phyloP scores from a whole-genome alignment of 179 eudicot genomes.

The Nepenthes alata region DNA sequence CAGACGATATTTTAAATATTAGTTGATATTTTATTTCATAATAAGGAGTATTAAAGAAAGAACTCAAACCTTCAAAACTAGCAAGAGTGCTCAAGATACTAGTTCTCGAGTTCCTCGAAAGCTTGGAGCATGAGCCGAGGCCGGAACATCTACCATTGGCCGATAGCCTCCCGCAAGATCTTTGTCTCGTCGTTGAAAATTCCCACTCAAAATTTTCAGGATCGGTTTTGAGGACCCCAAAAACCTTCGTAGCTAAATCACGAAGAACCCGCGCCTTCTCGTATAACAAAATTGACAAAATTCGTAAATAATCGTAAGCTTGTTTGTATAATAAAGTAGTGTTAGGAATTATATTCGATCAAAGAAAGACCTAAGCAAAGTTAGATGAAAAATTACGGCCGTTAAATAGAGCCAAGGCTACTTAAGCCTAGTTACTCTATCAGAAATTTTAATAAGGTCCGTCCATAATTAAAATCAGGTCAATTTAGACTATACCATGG shows the following conservation, averaged over 20 bases:
- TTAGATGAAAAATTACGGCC: no score
- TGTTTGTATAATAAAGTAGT: background rate
- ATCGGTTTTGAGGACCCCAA: constrained; percentile 41
- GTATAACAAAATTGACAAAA: background rate
- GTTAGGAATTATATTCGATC: background rate
- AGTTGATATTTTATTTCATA: no score
- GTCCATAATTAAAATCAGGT: no score
- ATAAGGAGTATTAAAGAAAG: no score
- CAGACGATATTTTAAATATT: no score
- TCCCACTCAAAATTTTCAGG: constrained; percentile 46
- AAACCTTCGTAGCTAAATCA: constrained; percentile 58
- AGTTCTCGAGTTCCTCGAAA: constrained; percentile 15
- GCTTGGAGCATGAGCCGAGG: constrained; percentile 14
- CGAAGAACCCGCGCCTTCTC: constrained; percentile 64
- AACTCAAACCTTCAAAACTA: no score
- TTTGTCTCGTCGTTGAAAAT: constrained; percentile 39
- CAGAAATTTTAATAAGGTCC: no score
- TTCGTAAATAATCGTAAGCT: background rate
- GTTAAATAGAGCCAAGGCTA: no score
- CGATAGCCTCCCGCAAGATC: constrained; percentile 38
- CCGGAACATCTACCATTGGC: constrained; percentile 21
- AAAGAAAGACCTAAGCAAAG: no score
- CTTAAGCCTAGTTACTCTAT: no score
- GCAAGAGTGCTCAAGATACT: constrained; percentile 1
- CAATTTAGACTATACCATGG: no score